Evolutionary conservation across 1,139 yeast species (phyloP), one percentile per base, ranked within the genome.

Genomic region (Yamadazyma oceani): DNA sequence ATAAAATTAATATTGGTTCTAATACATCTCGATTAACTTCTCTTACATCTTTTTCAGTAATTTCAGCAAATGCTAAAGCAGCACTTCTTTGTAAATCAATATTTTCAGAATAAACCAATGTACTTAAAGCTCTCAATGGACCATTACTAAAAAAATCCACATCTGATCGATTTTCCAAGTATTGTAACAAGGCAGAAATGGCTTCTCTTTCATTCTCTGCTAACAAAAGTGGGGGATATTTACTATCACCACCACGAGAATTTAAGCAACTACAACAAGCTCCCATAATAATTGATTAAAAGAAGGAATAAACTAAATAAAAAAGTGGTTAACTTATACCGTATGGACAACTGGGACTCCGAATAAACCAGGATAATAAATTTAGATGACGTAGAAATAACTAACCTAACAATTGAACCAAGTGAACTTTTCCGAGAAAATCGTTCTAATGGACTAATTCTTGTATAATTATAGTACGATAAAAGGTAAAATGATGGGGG

Each of bases 121-220:
- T 92, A 41, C 94, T 85, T 46, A 92, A 73, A 3, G 98, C 97
- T 48, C 87, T 77, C 40, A 92, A 71, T 0, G 95, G 95, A 0
- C 90, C 90, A 46, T 94, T 94, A 32, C 92, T 84, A 65, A 90
- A 92, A 55, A 94, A 89, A 62, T 92, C 97, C 39, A 87, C 90
- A 38, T 86, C 95, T 13, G 84, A 76, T 31, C 77, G 59, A 40
- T 90, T 90, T 57, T 92, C 98, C 48, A 92, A 73, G 60, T 85
- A 92, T 50, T 89, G 92, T 44, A 92, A 72, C 41, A 92, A 73
- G 4, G 94, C 87, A 4, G 96, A 82, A 35, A 92, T 95, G 28
- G 98, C 98, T 54, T 88, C 97, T 43, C 98, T 76, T 64, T 92
- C 99, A 56, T 90, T 89, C 55, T 92, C 97, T n/a, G 96, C 97